Base-by-base conservation (phyloP, 768 basidiomycete genomes). In the Rhodotorula taiwanensis region DNA sequence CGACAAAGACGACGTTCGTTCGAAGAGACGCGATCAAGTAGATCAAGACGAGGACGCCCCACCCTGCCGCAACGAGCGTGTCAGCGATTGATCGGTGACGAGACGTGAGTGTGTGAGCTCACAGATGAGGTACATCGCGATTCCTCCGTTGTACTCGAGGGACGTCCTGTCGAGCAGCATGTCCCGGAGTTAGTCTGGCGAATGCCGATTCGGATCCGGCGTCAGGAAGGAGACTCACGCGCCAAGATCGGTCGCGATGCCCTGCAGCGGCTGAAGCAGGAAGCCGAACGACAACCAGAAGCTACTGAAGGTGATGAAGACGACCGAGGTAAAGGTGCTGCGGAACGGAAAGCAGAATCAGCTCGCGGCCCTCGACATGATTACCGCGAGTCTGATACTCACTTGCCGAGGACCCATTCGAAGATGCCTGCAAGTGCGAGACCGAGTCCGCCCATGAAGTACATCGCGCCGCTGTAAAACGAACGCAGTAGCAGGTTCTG, bases 321-420 rank as follows among this genome's bases (percentile, higher is more conserved):
- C 72, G 36, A 69, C 61, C 51, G 70, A 69, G 4, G 72, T 62
- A 54, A 73, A 73, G 9, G 72, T 72, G 51, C 70, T 73, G 27
- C 54, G 58, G 27, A 5, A 48, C 28, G 34, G 39, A 33, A 23
- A 30, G 34, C 31, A 44, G 28, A 31, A 16, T 48, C 14, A 34
- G 33, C 28, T 27, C 7, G 7, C 36, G 33, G 10, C 4, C 16
- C 15, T 14, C 5, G 18, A 18, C 28, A 10, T n/a, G 4, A 3
- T 6, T 20, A 23, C 3, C n/a, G 3, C 28, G 25, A 27, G 36
- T 25, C 43, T 34, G 27, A 16, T 27, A 13, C 5, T 20, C 18
- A 54, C 59, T 50, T 57, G 52, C 61, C 58, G 36, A 65, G 39
- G 7, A 65, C 45, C 62, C 60, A 72, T 43, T 72, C 72, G 15